Evolutionary conservation across 805 yeast genomes (phyloP).

Genomic region (Zygoascus tannicola): DNA sequence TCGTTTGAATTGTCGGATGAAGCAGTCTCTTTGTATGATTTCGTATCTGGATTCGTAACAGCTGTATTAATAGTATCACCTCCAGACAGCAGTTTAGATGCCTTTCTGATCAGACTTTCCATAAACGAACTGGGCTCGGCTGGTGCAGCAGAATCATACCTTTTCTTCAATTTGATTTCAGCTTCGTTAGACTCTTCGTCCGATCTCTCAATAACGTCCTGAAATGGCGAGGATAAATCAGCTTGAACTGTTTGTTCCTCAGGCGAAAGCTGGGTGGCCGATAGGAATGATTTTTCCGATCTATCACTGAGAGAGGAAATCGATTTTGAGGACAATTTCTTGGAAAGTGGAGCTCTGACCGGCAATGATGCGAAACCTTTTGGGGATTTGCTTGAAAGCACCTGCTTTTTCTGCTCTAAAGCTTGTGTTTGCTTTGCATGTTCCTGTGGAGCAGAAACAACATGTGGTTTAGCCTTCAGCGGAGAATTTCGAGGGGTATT

Average conservation of each 20-base stretch:
- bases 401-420: too few species aligned
- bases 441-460: not conserved
- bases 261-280: not conserved
- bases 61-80: not conserved
- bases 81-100: not conserved
- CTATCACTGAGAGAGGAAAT: not conserved
- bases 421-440: not conserved
- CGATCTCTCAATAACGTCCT: not conserved
- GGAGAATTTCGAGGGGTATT: too few species aligned
- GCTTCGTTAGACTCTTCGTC: too few species aligned
- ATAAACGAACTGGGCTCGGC: not conserved
- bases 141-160: not conserved
- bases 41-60: too few species aligned
- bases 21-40: too few species aligned
- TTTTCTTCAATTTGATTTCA: too few species aligned
- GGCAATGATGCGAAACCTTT: constrained; percentile 16
- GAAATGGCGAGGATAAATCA: constrained; percentile 1
- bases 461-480: not conserved
- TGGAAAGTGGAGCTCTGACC: constrained; percentile 15
- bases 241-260: not conserved
- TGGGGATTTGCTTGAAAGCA: not conserved
- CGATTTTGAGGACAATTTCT: constrained; percentile 14
- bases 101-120: not conserved
- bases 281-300: not conserved
- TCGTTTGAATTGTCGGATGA: too few species aligned